Evolutionary conservation across 805 yeast genomes (phyloP).

Genomic region (Kodamaea hsintzibuensis): DNA sequence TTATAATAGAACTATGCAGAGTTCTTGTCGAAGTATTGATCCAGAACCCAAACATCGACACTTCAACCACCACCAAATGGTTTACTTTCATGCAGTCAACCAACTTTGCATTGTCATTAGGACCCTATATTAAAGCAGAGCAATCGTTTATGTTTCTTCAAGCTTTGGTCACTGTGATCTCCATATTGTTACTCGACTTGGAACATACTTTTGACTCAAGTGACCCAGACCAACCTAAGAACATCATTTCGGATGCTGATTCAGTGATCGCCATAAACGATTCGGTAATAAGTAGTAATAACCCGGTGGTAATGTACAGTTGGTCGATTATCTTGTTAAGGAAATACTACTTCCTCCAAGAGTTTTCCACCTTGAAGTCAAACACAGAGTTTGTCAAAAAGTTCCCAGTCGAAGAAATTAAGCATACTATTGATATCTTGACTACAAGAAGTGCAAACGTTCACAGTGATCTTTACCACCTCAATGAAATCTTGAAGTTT

Average conservation of each 20-base stretch:
- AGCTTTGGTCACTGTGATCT: slow-evolving; percentile 48
- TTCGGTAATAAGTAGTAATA: slow-evolving; percentile 34
- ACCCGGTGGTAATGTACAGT: slow-evolving; percentile 52
- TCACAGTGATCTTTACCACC: slow-evolving; percentile 42
- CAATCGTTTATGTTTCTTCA: slow-evolving; percentile 39
- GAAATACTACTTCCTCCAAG: slow-evolving; percentile 48
- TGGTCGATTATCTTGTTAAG: slow-evolving; percentile 67
- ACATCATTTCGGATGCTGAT: slow-evolving; percentile 27
- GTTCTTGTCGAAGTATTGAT: slow-evolving; percentile 41
- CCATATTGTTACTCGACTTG: slow-evolving; percentile 58
- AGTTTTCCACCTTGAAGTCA: slow-evolving; percentile 24
- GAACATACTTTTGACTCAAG: slow-evolving; percentile 44
- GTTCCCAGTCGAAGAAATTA: slow-evolving; percentile 16
- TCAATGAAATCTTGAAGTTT: slow-evolving; percentile 45
- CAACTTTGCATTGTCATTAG: slow-evolving; percentile 26
- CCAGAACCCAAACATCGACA: slow-evolving; percentile 34
- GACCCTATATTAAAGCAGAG: slow-evolving; percentile 24
- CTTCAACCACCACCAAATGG: slow-evolving; percentile 50
- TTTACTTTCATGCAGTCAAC: slow-evolving; percentile 48
- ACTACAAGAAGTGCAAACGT: slow-evolving; percentile 44
- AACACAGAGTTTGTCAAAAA: slow-evolving; percentile 4
- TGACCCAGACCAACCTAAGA: slow-evolving; percentile 24
- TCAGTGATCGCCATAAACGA: slow-evolving; percentile 43
- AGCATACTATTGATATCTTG: slow-evolving; percentile 26
- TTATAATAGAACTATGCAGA: slow-evolving; percentile 35